Evolutionary conservation across 345 rosid genomes (phyloP).

Genomic region (Euphorbia lathyris): DNA sequence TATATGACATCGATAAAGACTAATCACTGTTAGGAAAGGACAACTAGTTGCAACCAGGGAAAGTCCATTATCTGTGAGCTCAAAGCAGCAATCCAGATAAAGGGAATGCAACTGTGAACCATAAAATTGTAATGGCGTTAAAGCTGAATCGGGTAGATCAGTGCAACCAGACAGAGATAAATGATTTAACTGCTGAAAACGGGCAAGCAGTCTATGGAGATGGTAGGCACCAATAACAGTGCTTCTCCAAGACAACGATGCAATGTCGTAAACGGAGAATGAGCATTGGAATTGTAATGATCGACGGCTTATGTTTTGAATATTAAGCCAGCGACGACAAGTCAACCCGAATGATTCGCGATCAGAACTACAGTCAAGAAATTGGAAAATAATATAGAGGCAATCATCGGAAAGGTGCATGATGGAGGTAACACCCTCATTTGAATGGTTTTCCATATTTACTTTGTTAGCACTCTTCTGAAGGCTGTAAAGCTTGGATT

Average conservation of each 20-base stretch:
- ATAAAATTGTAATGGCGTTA: slow-evolving; percentile 36
- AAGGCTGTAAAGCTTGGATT: slow-evolving; percentile 52
- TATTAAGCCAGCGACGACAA: slow-evolving; percentile 62
- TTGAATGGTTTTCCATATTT: slow-evolving; percentile 41
- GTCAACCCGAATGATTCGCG: slow-evolving; percentile 74
- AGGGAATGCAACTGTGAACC: slow-evolving; percentile 52
- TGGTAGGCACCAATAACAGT: slow-evolving; percentile 36
- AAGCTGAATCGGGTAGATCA: slow-evolving; percentile 51
- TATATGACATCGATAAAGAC: slow-evolving; percentile 56
- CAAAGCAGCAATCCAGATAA: slow-evolving; percentile 62
- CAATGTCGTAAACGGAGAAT: slow-evolving; percentile 21
- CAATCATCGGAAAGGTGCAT: slow-evolving; percentile 72
- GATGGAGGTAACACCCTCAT: slow-evolving; percentile 36
- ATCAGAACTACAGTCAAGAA: slow-evolving; percentile 43
- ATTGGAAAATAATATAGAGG: slow-evolving; percentile 52
- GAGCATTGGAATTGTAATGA: slow-evolving; percentile 61
- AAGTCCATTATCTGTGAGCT: slow-evolving; percentile 56
- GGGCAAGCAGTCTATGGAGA: slow-evolving; percentile 54
- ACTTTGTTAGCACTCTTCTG: slow-evolving; percentile 38
- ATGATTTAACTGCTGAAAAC: slow-evolving; percentile 55
- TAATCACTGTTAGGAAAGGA: slow-evolving; percentile 42
- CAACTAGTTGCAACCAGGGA: slow-evolving; percentile 48
- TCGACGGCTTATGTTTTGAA: slow-evolving; percentile 50
- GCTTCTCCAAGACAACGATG: slow-evolving; percentile 34
- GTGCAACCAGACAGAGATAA: slow-evolving; percentile 69